phyloP scores from a whole-genome alignment of 2,329 filamentous ascomycete genomes.

The Didymellaceae sp. region DNA sequence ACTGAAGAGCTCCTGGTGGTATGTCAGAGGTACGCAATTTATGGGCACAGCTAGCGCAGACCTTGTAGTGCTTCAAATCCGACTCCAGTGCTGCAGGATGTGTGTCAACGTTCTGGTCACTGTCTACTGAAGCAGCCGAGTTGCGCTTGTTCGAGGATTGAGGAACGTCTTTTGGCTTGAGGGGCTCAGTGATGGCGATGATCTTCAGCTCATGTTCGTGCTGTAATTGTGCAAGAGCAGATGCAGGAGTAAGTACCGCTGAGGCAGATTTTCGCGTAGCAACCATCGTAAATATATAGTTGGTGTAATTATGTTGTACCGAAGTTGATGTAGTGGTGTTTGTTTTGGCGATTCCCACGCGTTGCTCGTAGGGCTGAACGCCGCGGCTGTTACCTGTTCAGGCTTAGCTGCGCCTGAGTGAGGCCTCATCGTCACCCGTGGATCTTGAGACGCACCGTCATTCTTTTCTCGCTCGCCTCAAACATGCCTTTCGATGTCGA shows the following conservation, averaged over 20 bases:
- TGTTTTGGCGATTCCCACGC: constrained; percentile 37
- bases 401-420: constrained; percentile 14
- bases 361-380: constrained; percentile 26
- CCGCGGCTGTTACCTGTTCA: constrained; percentile 28
- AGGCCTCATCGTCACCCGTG: constrained; percentile 6
- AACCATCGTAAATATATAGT: constrained; percentile 26
- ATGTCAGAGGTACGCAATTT: constrained; percentile 10
- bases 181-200: constrained; percentile 76
- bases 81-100: constrained; percentile 74
- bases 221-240: constrained; percentile 61
- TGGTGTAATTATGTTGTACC: not conserved
- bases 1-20: constrained; percentile 80
- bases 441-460: not conserved
- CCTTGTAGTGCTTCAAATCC: constrained; percentile 86
- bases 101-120: constrained; percentile 70
- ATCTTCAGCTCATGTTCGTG: constrained; percentile 71
- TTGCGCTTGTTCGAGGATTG: constrained; percentile 50
- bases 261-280: constrained; percentile 34
- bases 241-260: constrained; percentile 28
- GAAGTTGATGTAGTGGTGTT: constrained; percentile 28
- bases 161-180: constrained; percentile 61
- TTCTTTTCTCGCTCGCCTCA: not conserved
- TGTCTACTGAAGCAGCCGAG: constrained; percentile 71
- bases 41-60: constrained; percentile 29
- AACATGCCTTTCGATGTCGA: constrained; percentile 33